Evolutionary conservation across 2,329 filamentous ascomycete genomes (phyloP).

Genomic region (Aciculosporium take): DNA sequence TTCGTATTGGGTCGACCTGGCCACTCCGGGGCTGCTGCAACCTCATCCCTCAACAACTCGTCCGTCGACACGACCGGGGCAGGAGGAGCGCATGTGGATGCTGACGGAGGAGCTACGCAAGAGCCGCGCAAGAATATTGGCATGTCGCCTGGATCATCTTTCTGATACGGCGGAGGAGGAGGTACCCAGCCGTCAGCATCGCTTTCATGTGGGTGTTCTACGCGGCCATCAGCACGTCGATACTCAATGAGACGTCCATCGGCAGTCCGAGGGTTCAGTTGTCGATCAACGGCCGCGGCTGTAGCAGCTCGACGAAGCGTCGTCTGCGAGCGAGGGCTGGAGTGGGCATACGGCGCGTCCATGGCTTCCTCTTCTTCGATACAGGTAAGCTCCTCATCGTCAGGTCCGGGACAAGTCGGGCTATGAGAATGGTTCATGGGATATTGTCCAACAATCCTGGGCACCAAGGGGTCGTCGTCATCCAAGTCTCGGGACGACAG

Average conservation of each 20-base stretch:
- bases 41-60: not conserved
- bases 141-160: constrained; percentile 44
- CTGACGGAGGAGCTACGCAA: constrained; percentile 23
- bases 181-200: constrained; percentile 83
- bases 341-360: constrained; percentile 60
- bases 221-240: constrained; percentile 52
- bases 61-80: constrained; percentile 3
- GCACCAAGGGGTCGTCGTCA: constrained; percentile 38
- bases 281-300: constrained; percentile 60
- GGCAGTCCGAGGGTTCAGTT: constrained; percentile 45
- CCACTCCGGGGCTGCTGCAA: constrained; percentile 10
- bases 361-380: constrained; percentile 46
- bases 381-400: constrained; percentile 31
- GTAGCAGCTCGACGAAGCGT: constrained; percentile 60
- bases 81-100: constrained; percentile 13
- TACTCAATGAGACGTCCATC: constrained; percentile 44
- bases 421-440: constrained; percentile 10
- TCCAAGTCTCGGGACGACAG: constrained; percentile 15
- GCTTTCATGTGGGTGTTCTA: constrained; percentile 69
- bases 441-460: constrained; percentile 29
- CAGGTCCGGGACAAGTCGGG: constrained; percentile 14
- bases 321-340: constrained; percentile 53
- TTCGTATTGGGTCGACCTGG: constrained; percentile 20
- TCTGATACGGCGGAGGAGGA: constrained; percentile 67
- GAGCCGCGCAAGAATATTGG: constrained; percentile 41